Base-by-base conservation (phyloP, 116 monocot species). In the Phalaenopsis hybrid region DNA sequence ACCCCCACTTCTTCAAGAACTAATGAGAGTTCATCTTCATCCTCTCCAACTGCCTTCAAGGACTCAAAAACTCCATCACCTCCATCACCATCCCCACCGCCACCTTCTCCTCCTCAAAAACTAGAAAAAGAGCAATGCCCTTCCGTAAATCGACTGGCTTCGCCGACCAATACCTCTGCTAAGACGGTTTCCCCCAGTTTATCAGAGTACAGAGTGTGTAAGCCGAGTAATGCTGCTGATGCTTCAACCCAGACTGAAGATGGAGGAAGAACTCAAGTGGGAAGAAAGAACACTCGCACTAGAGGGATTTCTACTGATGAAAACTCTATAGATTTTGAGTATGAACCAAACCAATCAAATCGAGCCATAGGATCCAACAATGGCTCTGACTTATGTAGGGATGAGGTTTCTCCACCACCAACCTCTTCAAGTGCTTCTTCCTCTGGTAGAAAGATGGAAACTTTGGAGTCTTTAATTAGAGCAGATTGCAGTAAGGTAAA, bases 211-310 rank as follows among this genome's bases (percentile, higher is more conserved):
- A 87, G 79, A 20, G 83, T 90, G 0, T 82, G 49, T 81, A 87
- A 87, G 79, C 74, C 84, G 0, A 81, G 58, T 46, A 81, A 81
- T 75, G 84, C 89, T 11, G 67, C 83, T 1, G 92, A 95, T 74
- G 95, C 94, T 48, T 89, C 94, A 13, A 99, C 99, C 9, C 99
- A 99, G 81, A 99, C 94, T 18, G 95, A 95, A 9, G 89, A 93
- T 8, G 81, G 52, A 3, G 70, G 79, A 51, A 80, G 23, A 20
- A 50, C 57, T 76, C 81, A 34, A 33, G 43, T 52, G 16, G 34
- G 33, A 0, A 37, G 17, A 7, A 59, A 45, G 10, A 80, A 45
- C 12, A 86, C 81, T 5, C 51, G 75, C 57, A 76, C 65, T 17
- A 82, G 81, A 43, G 89, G 88, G n/a, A 79, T 92, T 15, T 89